Conservation (phyloP, 352 stramenopile species). For the Pythium sukuiense region DNA sequence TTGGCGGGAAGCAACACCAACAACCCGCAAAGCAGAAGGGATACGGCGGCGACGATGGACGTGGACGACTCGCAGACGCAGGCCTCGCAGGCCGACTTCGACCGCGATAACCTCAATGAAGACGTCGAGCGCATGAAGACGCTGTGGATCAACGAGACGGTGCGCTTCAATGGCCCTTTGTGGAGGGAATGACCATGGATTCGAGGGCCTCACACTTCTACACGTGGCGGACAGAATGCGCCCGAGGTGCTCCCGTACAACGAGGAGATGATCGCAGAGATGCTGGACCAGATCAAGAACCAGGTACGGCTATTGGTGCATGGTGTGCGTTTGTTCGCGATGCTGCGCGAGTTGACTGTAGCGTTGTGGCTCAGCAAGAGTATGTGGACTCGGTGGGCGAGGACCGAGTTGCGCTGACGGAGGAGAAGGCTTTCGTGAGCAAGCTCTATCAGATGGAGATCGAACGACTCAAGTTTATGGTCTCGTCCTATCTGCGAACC, state of each 20-base stretch:
- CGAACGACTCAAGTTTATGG: conserved; percentile 82
- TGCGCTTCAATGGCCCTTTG: conserved; percentile 20
- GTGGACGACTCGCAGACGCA: conserved; percentile 28
- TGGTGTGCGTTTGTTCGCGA: not conserved
- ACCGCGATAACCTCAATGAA: conserved; percentile 79
- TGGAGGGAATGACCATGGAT: not conserved
- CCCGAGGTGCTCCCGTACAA: conserved; percentile 75
- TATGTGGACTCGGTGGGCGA: conserved; percentile 82
- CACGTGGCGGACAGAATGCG: conserved; percentile 49
- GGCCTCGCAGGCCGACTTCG: conserved; percentile 35
- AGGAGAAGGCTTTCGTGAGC: conserved; percentile 81
- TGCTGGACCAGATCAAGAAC: conserved; percentile 84
- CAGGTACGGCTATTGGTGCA: conserved; percentile 34
- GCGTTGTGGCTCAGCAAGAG: conserved; percentile 50
- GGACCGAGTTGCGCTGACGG: conserved; percentile 55
- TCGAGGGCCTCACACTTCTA: too few species aligned
- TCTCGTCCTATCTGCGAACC: conserved; percentile 79
- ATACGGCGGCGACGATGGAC: conserved; percentile 11
- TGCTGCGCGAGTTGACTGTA: not conserved
- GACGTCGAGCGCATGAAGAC: conserved; percentile 68
- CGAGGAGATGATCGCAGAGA: conserved; percentile 77
- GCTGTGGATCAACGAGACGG: conserved; percentile 84
- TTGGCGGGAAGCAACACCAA: conserved; percentile 12
- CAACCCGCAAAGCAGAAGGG: not conserved
- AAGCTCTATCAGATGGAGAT: conserved; percentile 91